Percentiles rank a stretch among this genome's conserved stretches.
phyloP scores from a whole-genome alignment of 768 basidiomycete genomes.

The Russula sp. region DNA sequence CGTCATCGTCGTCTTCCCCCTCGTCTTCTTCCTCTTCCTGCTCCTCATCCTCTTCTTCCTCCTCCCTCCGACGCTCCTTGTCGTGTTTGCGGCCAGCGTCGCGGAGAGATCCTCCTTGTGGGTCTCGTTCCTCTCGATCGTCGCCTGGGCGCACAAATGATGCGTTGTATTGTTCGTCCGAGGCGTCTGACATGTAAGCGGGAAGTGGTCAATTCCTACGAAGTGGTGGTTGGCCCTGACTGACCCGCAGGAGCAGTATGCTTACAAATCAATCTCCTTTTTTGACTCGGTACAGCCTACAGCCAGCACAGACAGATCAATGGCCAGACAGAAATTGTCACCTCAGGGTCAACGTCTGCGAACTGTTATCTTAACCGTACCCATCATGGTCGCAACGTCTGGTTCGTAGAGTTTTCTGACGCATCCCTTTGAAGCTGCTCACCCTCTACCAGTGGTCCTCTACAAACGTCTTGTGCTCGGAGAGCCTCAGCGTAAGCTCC shows the following conservation, averaged over 20 bases:
- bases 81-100: conserved; percentile 37
- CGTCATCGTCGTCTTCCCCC: conserved; percentile 42
- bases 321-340: conserved; percentile 38
- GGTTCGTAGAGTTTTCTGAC: conserved; percentile 43
- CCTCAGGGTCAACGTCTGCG: conserved; percentile 47
- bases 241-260: no score
- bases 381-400: conserved; percentile 62
- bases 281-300: no score
- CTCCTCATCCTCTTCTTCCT: conserved; percentile 40
- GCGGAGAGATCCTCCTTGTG: conserved; percentile 37
- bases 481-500: conserved; percentile 46
- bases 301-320: no score
- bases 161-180: conserved; percentile 39
- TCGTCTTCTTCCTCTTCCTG: conserved; percentile 43
- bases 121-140: conserved; percentile 39
- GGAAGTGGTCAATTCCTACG: conserved; percentile 5
- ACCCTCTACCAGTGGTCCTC: conserved; percentile 49
- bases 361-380: conserved; percentile 59
- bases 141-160: conserved; percentile 33
- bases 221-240: no score
- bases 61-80: conserved; percentile 41
- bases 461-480: conserved; percentile 62
- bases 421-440: conserved; percentile 16
- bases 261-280: neutral
- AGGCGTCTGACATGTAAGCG: conserved; percentile 46